A percentile compares a stretch with the other conserved stretches of the same genome.
Evolutionary conservation across 768 basidiomycete genomes (phyloP).

Genomic region (Cystofilobasidium bisporidii): DNA sequence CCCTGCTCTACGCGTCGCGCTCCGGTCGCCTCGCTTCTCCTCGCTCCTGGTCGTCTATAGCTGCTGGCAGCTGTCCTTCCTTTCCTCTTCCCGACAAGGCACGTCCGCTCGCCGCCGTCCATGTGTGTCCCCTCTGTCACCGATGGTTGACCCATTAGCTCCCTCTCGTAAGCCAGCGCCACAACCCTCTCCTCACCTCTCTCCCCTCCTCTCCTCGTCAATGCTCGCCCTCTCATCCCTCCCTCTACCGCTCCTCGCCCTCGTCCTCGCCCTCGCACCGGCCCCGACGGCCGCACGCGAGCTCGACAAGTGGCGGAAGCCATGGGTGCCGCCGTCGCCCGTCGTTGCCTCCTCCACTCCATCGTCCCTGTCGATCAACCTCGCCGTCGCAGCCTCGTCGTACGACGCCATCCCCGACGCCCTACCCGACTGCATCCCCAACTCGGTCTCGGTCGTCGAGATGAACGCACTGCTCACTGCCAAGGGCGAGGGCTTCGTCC

Average conservation of each 20-base stretch:
- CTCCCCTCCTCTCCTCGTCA: slow-evolving; percentile 23
- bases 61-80: no score
- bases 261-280: slow-evolving; percentile 13
- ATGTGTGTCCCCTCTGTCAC: no score
- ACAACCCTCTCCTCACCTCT: slow-evolving; percentile 14
- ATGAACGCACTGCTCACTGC: slow-evolving; percentile 58
- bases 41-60: no score
- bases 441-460: slow-evolving; percentile 46
- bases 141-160: no score
- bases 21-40: no score
- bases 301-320: slow-evolving; percentile 2
- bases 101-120: no score
- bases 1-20: no score
- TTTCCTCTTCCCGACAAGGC: no score
- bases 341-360: background rate
- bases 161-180: no score
- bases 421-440: slow-evolving; percentile 46
- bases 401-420: slow-evolving; percentile 3
- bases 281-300: background rate
- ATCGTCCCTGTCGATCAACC: background rate
- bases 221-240: background rate
- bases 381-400: slow-evolving; percentile 11
- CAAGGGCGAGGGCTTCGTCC: slow-evolving; percentile 56
- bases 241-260: slow-evolving; percentile 7
- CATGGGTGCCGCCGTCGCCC: background rate